These are phyloP conservation scores for Tarenaya hassleriana DNA, from an alignment of 345 rosid genomes.

Conservation along the genomic window DNA sequence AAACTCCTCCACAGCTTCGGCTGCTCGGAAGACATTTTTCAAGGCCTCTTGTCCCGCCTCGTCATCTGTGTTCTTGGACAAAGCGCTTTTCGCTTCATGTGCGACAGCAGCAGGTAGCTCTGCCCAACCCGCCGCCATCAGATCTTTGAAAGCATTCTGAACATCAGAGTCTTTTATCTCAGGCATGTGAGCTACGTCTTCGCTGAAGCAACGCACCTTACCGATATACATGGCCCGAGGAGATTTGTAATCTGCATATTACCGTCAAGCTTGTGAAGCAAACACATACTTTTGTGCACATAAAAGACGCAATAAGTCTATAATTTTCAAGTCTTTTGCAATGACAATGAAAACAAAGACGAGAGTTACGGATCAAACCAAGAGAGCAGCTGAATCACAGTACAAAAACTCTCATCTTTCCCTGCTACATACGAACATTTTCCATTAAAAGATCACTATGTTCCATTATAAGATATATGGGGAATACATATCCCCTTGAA, in stretches of 20 bases:
- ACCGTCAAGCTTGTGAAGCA: background rate
- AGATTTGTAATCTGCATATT: slow-evolving; percentile 37
- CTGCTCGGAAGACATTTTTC: slow-evolving; percentile 62
- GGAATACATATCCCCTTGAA: too few relatives aligned
- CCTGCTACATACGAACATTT: background rate
- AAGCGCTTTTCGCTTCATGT: slow-evolving; percentile 46
- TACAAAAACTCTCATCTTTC: background rate
- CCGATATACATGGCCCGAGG: slow-evolving; percentile 41
- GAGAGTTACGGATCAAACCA: slow-evolving; percentile 8
- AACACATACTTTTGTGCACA: too few relatives aligned
- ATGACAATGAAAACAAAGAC: background rate
- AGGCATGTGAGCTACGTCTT: slow-evolving; percentile 68
- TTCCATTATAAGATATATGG: too few relatives aligned
- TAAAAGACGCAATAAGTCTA: too few relatives aligned
- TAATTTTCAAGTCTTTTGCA: too few relatives aligned
- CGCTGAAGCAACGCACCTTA: slow-evolving; percentile 45
- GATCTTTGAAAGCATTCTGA: slow-evolving; percentile 56
- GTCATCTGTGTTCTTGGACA: slow-evolving; percentile 59
- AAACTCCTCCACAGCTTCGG: slow-evolving; percentile 89
- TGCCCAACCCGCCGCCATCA: slow-evolving; percentile 83
- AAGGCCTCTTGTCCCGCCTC: slow-evolving; percentile 68
- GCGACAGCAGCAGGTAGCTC: slow-evolving; percentile 48
- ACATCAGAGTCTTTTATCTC: slow-evolving; percentile 49
- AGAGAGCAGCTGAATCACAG: background rate
- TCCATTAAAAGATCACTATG: too few relatives aligned